Percentiles rank a stretch among this genome's conserved stretches.
phyloP scores from a whole-genome alignment of 2,329 filamentous ascomycete genomes.

The Monosporascus sp. region DNA sequence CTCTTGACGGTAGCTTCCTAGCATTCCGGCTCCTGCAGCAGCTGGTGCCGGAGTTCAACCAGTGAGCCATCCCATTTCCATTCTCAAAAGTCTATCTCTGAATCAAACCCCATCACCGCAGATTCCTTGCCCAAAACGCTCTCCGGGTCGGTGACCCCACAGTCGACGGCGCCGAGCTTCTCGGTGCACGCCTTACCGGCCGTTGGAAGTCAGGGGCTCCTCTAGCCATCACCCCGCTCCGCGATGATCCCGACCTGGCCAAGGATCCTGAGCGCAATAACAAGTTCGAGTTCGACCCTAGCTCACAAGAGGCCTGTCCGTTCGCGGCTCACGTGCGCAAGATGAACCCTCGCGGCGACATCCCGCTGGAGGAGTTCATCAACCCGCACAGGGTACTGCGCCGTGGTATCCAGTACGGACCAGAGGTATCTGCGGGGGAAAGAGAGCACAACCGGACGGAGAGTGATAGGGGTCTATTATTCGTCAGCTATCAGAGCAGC shows the following conservation, averaged over 20 bases:
- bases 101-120: constrained; percentile 10
- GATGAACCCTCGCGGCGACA: constrained; percentile 37
- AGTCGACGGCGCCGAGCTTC: constrained; percentile 24
- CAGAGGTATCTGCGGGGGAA: constrained; percentile 31
- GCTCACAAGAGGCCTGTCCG: constrained; percentile 33
- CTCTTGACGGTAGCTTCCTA: constrained; percentile 38
- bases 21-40: constrained; percentile 39
- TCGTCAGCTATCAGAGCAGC: constrained; percentile 39
- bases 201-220: constrained; percentile 38
- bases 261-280: constrained; percentile 16
- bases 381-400: constrained; percentile 33
- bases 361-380: constrained; percentile 17
- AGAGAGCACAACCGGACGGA: constrained; percentile 12
- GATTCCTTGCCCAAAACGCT: constrained; percentile 16
- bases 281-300: constrained; percentile 31
- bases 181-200: constrained; percentile 37
- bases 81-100: constrained; percentile 21
- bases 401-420: constrained; percentile 39
- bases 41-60: constrained; percentile 38
- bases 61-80: not conserved
- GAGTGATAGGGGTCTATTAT: constrained; percentile 38
- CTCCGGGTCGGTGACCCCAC: constrained; percentile 16
- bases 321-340: constrained; percentile 43
- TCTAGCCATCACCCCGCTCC: constrained; percentile 22
- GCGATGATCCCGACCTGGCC: constrained; percentile 27